phyloP scores from a whole-genome alignment of 148 eudicot species.

The Camellia granthamiana region DNA sequence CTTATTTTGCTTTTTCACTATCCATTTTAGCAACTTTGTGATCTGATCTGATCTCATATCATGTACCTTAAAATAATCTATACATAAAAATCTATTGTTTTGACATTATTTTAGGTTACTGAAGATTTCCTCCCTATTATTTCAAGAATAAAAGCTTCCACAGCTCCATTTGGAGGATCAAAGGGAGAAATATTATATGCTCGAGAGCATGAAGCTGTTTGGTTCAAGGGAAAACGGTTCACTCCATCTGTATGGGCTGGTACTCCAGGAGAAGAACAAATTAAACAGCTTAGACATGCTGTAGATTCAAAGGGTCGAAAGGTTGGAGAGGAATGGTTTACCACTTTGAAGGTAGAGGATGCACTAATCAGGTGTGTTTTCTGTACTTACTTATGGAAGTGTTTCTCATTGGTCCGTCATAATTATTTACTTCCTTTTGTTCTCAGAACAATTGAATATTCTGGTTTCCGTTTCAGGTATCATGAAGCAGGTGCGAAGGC shows the following conservation, averaged over 20 bases:
- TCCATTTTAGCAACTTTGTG: neutral
- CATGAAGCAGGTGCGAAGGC: slow-evolving; percentile 84
- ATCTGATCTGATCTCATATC: neutral
- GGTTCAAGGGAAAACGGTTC: slow-evolving; percentile 96
- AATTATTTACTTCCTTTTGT: neutral
- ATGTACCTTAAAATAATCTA: slow-evolving; percentile 1
- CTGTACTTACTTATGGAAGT: neutral
- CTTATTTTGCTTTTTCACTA: neutral
- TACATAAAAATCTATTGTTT: neutral
- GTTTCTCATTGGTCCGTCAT: neutral
- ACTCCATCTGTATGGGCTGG: slow-evolving; percentile 82
- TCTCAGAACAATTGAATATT: neutral
- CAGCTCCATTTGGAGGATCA: slow-evolving; percentile 73
- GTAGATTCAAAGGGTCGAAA: slow-evolving; percentile 89
- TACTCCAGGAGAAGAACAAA: slow-evolving; percentile 88
- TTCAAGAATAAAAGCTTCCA: slow-evolving; percentile 77
- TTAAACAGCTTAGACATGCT: slow-evolving; percentile 78
- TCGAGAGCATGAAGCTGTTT: slow-evolving; percentile 92
- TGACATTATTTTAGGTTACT: slow-evolving; percentile 43
- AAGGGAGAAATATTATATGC: slow-evolving; percentile 93
- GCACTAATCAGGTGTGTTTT: slow-evolving; percentile 67
- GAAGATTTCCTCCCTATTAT: slow-evolving; percentile 91
- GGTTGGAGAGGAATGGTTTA: slow-evolving; percentile 97
- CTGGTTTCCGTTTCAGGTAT: slow-evolving; percentile 49
- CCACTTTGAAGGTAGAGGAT: slow-evolving; percentile 82